Evolutionary conservation across 2,329 filamentous ascomycete genomes (phyloP).

Genomic region (Lomentospora prolificans): DNA sequence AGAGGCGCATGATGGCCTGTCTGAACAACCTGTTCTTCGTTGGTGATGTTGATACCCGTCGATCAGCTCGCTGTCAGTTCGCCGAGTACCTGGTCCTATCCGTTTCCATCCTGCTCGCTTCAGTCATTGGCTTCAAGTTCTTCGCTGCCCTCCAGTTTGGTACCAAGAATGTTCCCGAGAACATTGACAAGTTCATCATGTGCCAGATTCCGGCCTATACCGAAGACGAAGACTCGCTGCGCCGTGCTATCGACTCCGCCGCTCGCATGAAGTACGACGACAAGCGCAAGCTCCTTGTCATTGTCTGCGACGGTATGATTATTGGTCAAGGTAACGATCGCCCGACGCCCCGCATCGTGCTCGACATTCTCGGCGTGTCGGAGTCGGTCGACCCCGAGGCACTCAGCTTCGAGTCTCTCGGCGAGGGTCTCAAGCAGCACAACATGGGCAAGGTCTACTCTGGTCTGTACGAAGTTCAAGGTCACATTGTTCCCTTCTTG

Average conservation of each 20-base stretch:
- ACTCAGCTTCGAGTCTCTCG: conserved; percentile 90
- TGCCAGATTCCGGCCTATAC: conserved; percentile 97
- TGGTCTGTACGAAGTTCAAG: conserved; percentile 92
- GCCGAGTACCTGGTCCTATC: conserved; percentile 82
- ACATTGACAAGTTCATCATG: conserved; percentile 96
- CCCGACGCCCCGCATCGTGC: conserved; percentile 86
- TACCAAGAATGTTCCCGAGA: conserved; percentile 82
- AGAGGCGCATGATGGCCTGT: conserved; percentile 65
- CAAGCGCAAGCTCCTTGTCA: conserved; percentile 87
- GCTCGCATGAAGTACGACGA: conserved; percentile 96
- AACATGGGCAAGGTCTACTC: conserved; percentile 99
- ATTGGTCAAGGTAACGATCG: conserved; percentile 97
- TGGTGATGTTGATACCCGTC: conserved; percentile 83
- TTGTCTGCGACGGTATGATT: conserved; percentile 98
- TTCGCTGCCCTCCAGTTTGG: conserved; percentile 91
- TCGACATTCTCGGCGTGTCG: conserved; percentile 92
- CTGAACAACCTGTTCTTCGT: conserved; percentile 93
- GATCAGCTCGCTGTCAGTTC: conserved; percentile 76
- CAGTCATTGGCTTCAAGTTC: conserved; percentile 91
- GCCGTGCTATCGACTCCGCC: conserved; percentile 92
- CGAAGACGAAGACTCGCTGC: conserved; percentile 93
- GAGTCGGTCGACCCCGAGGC: conserved; percentile 92
- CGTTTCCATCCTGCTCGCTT: conserved; percentile 69
- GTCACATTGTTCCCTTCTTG: conserved; percentile 95
- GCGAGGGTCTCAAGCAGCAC: conserved; percentile 93